Conservation (phyloP, 371 early-diverging fungal species). For the Mucor plumbeus region DNA sequence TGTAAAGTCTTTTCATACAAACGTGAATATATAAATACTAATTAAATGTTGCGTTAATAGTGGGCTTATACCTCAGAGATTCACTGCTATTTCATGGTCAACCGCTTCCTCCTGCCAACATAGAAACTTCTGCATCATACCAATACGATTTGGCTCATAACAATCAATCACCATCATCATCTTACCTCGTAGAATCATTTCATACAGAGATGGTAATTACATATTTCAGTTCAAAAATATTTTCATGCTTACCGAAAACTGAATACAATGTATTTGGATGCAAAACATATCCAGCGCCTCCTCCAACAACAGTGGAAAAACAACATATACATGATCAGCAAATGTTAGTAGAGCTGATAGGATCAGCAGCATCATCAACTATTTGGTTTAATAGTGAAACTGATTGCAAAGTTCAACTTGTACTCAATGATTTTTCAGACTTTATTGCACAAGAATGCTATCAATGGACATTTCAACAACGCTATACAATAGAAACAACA, state of each 20-base stretch:
- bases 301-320: neutral
- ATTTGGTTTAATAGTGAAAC: neutral
- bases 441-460: constrained; percentile 54
- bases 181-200: constrained; percentile 37
- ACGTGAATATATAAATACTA: neutral
- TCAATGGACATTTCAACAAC: constrained; percentile 35
- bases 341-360: neutral
- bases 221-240: constrained; percentile 27
- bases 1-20: constrained; percentile 22
- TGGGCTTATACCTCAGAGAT: constrained; percentile 27
- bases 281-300: neutral
- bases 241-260: constrained; percentile 29
- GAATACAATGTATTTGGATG: constrained; percentile 33
- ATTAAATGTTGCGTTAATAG: constrained; percentile 5
- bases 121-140: constrained; percentile 31
- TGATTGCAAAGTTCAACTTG: constrained; percentile 8
- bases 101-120: constrained; percentile 34
- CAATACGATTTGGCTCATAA: constrained; percentile 31
- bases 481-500: constrained; percentile 31
- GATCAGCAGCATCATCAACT: neutral
- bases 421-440: constrained; percentile 32
- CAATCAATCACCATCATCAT: constrained; percentile 30
- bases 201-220: constrained; percentile 31
- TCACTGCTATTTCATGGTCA: constrained; percentile 13
- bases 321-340: constrained; percentile 9